Evolutionary conservation across 306 rosid genomes (phyloP).

Genomic region (Cicer chorassanicum): DNA sequence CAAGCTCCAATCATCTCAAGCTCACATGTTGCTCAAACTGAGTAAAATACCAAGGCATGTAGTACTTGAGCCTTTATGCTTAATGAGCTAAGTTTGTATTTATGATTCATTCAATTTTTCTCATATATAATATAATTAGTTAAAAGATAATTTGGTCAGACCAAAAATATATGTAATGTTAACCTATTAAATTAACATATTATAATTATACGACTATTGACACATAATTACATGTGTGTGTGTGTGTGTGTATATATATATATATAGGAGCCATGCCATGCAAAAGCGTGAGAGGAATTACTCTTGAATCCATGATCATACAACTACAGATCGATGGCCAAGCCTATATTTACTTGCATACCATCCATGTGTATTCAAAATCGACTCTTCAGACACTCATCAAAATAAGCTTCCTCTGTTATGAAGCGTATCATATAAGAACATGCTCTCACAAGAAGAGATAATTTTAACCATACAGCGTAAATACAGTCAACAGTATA

Average conservation of each 20-base stretch:
- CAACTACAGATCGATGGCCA: not conserved
- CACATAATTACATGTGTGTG: not conserved
- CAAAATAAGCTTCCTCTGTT: not conserved
- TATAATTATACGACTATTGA: not conserved
- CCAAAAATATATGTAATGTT: constrained; percentile 6
- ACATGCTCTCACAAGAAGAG: too few relatives aligned
- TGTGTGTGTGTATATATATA: too few relatives aligned
- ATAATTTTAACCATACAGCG: too few relatives aligned
- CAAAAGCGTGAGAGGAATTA: not conserved
- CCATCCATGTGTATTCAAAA: not conserved
- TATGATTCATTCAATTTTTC: not conserved
- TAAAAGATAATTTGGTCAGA: not conserved
- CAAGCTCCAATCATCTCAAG: not conserved
- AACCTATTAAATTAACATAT: constrained; percentile 3
- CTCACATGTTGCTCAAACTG: not conserved
- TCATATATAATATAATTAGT: not conserved
- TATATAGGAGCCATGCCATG: not conserved
- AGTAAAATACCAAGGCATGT: not conserved
- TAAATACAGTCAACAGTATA: too few relatives aligned
- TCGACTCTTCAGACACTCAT: not conserved
- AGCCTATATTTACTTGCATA: not conserved
- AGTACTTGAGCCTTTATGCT: constrained; percentile 3
- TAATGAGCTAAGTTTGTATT: not conserved
- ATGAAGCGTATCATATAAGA: not conserved
- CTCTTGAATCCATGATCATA: too few relatives aligned